Evolutionary conservation across 129 eudicot genomes (phyloP).

Genomic region (Sambucus nigra): DNA sequence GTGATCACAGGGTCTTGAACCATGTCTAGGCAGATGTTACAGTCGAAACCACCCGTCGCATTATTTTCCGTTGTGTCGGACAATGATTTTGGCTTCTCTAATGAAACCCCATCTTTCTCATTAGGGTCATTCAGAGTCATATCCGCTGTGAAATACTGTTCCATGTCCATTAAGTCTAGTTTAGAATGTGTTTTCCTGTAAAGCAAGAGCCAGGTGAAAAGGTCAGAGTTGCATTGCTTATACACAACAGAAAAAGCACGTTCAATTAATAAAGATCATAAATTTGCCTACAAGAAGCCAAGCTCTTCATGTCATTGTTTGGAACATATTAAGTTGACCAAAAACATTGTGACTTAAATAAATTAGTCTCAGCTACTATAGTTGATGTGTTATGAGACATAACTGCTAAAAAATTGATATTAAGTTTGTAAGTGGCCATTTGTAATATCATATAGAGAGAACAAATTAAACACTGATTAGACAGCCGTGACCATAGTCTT

Average conservation of each 20-base stretch:
- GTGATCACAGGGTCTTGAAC: slow-evolving; percentile 87
- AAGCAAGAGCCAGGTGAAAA: background rate
- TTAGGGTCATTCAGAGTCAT: slow-evolving; percentile 11
- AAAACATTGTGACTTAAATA: no score
- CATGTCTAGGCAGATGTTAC: slow-evolving; percentile 73
- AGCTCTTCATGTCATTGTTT: background rate
- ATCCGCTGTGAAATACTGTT: slow-evolving; percentile 33
- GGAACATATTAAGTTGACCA: background rate
- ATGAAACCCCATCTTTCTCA: slow-evolving; percentile 23
- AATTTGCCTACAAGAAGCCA: background rate
- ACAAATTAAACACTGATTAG: no score
- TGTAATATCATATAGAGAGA: no score
- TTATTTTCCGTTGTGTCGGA: slow-evolving; percentile 24
- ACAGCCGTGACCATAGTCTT: no score
- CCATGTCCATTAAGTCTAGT: slow-evolving; percentile 25
- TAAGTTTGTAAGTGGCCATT: no score
- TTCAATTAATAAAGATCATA: background rate
- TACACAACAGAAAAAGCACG: background rate
- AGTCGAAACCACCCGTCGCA: slow-evolving; percentile 46
- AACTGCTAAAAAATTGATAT: no score
- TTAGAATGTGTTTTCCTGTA: background rate
- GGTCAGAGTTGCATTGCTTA: background rate
- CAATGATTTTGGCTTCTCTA: slow-evolving; percentile 34
- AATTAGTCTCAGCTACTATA: no score
- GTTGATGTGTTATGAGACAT: no score